Evolutionary conservation across 805 yeast species (phyloP).

Genomic region (Candida railenensis): DNA sequence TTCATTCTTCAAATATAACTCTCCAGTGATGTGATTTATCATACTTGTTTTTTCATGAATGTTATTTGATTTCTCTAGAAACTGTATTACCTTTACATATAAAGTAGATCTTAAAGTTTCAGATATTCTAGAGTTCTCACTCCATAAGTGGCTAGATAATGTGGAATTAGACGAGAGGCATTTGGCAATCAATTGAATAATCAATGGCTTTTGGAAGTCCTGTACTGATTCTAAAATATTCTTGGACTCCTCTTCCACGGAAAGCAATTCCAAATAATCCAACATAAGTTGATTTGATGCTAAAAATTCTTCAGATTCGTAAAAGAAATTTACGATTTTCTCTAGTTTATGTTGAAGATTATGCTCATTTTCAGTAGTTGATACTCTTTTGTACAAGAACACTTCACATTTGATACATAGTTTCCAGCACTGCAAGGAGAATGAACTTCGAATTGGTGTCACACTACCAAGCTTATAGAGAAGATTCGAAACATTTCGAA

Average conservation of each 20-base stretch:
- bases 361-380: slow-evolving; percentile 7
- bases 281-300: slow-evolving; percentile 5
- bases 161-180: slow-evolving; percentile 6
- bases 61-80: slow-evolving; percentile 18
- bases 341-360: slow-evolving; percentile 27
- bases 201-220: slow-evolving; percentile 15
- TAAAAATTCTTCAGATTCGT: slow-evolving; percentile 13
- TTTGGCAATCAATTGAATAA: slow-evolving; percentile 14
- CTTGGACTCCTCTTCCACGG: background rate
- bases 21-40: slow-evolving; percentile 16
- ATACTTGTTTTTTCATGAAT: slow-evolving; percentile 13
- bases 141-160: slow-evolving; percentile 8
- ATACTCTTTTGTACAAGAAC: slow-evolving; percentile 12
- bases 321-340: slow-evolving; percentile 29
- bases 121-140: slow-evolving; percentile 2
- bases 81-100: slow-evolving; percentile 16
- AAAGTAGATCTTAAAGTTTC: slow-evolving; percentile 16
- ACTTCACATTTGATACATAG: slow-evolving; percentile 31
- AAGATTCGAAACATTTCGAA: slow-evolving; percentile 47
- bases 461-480: slow-evolving; percentile 40
- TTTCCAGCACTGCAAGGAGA: slow-evolving; percentile 10
- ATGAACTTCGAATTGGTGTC: slow-evolving; percentile 9
- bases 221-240: background rate
- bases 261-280: slow-evolving; percentile 5
- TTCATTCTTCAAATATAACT: slow-evolving; percentile 11